Percentiles rank a stretch among this genome's conserved stretches.
Evolutionary conservation across 192 early-diverging fungal species (phyloP).

Genomic region (Phycomyces nitens): DNA sequence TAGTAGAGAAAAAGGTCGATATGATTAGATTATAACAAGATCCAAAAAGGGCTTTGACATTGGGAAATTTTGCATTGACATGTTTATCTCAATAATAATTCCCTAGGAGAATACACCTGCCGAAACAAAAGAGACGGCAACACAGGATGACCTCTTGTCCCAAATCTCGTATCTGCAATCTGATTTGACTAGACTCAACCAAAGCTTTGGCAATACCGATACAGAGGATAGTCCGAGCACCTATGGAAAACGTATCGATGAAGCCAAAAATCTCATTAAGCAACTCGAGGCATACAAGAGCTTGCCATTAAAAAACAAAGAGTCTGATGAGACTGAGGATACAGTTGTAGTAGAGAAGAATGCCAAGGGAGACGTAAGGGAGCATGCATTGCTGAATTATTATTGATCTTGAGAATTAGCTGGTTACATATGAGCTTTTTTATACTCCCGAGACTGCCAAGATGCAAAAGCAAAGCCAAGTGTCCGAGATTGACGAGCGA

Average conservation of each 20-base stretch:
- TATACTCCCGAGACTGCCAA: conserved; percentile 64
- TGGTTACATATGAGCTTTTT: conserved; percentile 70
- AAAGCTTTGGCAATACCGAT: conserved; percentile 34
- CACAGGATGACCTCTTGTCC: conserved; percentile 43
- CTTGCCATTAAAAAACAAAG: conserved; percentile 4
- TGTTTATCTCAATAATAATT: too few relatives aligned
- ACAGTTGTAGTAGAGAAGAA: neutral
- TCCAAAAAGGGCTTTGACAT: neutral
- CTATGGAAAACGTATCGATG: conserved; percentile 38
- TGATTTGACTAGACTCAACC: conserved; percentile 45
- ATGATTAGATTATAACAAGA: conserved; percentile 33
- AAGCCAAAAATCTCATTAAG: conserved; percentile 47
- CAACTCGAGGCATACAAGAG: conserved; percentile 53
- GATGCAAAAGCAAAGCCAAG: conserved; percentile 50
- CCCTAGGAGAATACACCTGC: conserved; percentile 10
- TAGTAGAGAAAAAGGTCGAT: conserved; percentile 50
- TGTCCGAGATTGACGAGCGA: conserved; percentile 62
- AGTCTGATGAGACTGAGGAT: conserved; percentile 2
- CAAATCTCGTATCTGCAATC: conserved; percentile 50
- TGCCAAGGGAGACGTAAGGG: neutral
- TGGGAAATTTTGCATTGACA: neutral
- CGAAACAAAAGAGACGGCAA: conserved; percentile 34
- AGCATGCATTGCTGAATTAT: neutral
- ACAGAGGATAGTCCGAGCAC: conserved; percentile 20
- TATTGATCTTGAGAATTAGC: conserved; percentile 20